Percentiles rank a stretch among this genome's conserved stretches.
phyloP scores from a whole-genome alignment of 139 green algal species.

The Tetradesmus obliquus region DNA sequence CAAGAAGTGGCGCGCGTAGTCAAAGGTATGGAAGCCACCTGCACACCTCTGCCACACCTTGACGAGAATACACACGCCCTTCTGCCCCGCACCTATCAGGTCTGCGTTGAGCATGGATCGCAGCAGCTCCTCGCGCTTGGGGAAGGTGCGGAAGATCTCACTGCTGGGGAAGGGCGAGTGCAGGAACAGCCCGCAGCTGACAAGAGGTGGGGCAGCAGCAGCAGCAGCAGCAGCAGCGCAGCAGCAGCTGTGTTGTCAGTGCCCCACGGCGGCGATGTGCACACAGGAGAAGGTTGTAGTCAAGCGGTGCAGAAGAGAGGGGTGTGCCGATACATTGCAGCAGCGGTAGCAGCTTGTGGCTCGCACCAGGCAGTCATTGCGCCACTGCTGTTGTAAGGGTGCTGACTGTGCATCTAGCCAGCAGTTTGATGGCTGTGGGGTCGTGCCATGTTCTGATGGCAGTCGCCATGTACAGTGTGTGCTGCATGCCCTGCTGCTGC shows the following conservation, averaged over 20 bases:
- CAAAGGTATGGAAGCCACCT: slow-evolving; percentile 97
- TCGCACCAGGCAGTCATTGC: no score
- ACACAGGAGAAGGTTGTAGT: no score
- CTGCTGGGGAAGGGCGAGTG: slow-evolving; percentile 98
- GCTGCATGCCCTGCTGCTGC: background rate
- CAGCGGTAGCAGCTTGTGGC: no score
- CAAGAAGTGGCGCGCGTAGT: slow-evolving; percentile 99
- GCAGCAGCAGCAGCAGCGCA: background rate
- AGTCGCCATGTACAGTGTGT: no score
- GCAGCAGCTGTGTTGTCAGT: background rate
- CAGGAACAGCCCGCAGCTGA: slow-evolving; percentile 93
- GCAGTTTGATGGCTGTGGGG: no score
- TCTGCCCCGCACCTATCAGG: slow-evolving; percentile 78
- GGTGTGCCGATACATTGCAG: background rate
- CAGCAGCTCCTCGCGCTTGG: slow-evolving; percentile 93
- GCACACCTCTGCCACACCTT: no score
- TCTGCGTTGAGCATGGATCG: slow-evolving; percentile 95
- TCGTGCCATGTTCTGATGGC: no score
- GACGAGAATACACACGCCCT: no score
- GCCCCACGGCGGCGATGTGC: background rate
- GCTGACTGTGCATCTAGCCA: no score
- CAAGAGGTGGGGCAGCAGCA: background rate
- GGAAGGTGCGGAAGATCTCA: slow-evolving; percentile 98
- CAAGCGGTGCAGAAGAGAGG: background rate
- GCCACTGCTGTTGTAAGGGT: no score